These are phyloP conservation scores for Arthrobotrys iridis DNA, from an alignment of 2,329 filamentous ascomycete genomes.

Conservation along the genomic window DNA sequence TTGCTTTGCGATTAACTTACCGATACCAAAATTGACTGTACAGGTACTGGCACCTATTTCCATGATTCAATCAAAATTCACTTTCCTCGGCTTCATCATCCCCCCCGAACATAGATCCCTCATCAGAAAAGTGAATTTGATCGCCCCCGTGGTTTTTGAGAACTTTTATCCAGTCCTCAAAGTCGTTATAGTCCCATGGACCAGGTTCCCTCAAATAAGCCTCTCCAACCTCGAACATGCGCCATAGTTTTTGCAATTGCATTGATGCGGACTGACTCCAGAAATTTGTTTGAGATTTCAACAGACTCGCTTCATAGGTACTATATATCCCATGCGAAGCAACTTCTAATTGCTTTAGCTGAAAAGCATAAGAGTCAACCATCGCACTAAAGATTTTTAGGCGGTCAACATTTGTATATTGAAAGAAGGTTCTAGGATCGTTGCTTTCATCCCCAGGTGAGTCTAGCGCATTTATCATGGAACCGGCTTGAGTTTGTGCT, in stretches of 20 bases:
- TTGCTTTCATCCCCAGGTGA: not conserved
- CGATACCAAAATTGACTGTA: too few relatives aligned
- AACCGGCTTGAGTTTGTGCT: not conserved
- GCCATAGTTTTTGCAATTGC: not conserved
- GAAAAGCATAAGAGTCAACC: conserved; percentile 28
- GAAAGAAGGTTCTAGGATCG: conserved; percentile 12
- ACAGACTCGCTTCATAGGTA: conserved; percentile 7
- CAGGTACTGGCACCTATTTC: not conserved
- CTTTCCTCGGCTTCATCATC: not conserved
- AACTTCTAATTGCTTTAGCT: conserved; percentile 1
- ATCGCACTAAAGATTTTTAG: not conserved
- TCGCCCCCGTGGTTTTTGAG: not conserved
- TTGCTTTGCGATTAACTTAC: too few relatives aligned
- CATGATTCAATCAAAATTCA: not conserved
- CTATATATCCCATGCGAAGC: not conserved
- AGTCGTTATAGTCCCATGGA: not conserved
- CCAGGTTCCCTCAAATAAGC: conserved; percentile 20
- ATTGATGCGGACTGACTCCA: not conserved
- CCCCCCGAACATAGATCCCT: too few relatives aligned
- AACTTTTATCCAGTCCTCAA: not conserved
- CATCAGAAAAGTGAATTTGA: too few relatives aligned
- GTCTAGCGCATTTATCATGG: not conserved
- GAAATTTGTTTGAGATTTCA: not conserved
- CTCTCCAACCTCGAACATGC: not conserved
- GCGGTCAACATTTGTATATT: conserved; percentile 1